Conservation (phyloP, 2,329 filamentous ascomycete genomes). For the Dactylella cylindrospora region DNA sequence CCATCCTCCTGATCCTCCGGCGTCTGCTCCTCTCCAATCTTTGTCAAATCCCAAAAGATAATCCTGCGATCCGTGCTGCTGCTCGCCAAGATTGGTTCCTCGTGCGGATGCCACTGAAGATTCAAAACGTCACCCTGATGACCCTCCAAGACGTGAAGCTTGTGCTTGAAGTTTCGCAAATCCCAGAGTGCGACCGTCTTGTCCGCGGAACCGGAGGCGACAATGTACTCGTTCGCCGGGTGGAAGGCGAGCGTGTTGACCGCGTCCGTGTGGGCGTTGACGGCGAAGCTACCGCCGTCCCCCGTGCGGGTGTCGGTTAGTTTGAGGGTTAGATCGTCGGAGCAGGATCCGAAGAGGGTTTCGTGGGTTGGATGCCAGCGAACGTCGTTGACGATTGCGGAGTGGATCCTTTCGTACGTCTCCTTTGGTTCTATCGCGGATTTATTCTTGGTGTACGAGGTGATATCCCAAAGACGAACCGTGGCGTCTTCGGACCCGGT, state of each 20-base stretch:
- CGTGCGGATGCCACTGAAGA: slow-evolving; percentile 89
- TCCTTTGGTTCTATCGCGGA: slow-evolving; percentile 70
- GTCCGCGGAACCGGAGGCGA: slow-evolving; percentile 92
- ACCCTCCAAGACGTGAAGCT: slow-evolving; percentile 84
- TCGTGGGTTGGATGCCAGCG: slow-evolving; percentile 88
- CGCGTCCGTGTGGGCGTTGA: slow-evolving; percentile 75
- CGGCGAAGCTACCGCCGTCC: slow-evolving; percentile 63
- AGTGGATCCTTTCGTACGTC: slow-evolving; percentile 78
- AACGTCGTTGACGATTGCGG: slow-evolving; percentile 91
- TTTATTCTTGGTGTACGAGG: slow-evolving; percentile 69
- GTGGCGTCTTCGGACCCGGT: slow-evolving; percentile 92
- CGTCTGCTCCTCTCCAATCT: slow-evolving; percentile 88
- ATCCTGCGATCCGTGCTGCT: slow-evolving; percentile 90
- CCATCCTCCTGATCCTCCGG: slow-evolving; percentile 95
- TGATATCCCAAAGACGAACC: slow-evolving; percentile 89
- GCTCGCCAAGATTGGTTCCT: slow-evolving; percentile 83
- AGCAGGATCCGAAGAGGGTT: slow-evolving; percentile 86
- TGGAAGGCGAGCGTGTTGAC: slow-evolving; percentile 97
- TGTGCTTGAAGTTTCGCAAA: slow-evolving; percentile 82
- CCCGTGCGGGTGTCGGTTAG: slow-evolving; percentile 80
- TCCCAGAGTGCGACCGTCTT: slow-evolving; percentile 97
- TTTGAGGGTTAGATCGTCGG: slow-evolving; percentile 90
- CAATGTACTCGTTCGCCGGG: slow-evolving; percentile 80
- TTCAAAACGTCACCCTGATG: slow-evolving; percentile 89
- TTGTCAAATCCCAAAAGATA: slow-evolving; percentile 93